These are phyloP conservation scores for Globisporangium sylvaticum DNA, from an alignment of 352 stramenopile species.

Conservation along the genomic window DNA sequence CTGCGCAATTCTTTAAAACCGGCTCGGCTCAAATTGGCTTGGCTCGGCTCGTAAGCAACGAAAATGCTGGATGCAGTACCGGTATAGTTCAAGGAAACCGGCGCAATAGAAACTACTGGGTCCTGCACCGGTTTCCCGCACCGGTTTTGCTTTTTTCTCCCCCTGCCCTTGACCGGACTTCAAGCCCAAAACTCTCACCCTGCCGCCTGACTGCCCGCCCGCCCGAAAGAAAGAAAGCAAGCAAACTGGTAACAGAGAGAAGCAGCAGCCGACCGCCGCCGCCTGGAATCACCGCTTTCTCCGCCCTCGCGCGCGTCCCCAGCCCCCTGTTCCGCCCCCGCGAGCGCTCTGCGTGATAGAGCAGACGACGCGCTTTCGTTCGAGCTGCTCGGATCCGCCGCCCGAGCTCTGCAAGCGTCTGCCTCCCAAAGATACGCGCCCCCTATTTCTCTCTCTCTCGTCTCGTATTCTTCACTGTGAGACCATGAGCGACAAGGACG, in stretches of 20 bases:
- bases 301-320: too few species aligned
- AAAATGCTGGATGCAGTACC: background rate
- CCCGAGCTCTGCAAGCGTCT: background rate
- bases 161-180: background rate
- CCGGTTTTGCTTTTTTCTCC: background rate
- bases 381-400: background rate
- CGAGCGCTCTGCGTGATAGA: background rate
- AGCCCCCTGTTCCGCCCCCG: background rate
- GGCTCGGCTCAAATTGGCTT: background rate
- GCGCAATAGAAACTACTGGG: background rate
- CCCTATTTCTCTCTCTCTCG: background rate
- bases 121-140: background rate
- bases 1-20: background rate
- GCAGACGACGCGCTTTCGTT: background rate
- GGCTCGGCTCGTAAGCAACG: background rate
- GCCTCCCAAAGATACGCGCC: background rate
- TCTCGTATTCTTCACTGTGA: background rate
- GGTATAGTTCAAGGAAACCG: background rate
- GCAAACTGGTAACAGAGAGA: background rate
- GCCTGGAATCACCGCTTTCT: background rate
- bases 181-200: background rate
- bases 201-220: background rate
- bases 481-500: conserved; percentile 10
- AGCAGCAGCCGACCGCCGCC: background rate
- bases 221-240: background rate